These are phyloP conservation scores for Aspergillus baeticus DNA, from an alignment of 495 filamentous ascomycete genomes.

Conservation along the genomic window DNA sequence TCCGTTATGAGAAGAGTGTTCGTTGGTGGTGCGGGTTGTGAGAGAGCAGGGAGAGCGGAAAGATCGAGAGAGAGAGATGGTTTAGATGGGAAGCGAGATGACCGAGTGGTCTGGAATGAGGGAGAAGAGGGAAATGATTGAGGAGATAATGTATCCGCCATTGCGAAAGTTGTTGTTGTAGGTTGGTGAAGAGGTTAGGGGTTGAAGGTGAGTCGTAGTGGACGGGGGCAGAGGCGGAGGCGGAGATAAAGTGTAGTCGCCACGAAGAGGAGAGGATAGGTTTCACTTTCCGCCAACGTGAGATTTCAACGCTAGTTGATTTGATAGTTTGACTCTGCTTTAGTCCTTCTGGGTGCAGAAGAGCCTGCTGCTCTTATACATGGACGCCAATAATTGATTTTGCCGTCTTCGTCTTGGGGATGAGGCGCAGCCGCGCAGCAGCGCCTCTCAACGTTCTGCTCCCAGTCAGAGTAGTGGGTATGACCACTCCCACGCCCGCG, in stretches of 20 bases:
- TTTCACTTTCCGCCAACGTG: not conserved
- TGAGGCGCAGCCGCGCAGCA: conserved; percentile 7
- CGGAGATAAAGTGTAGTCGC: not conserved
- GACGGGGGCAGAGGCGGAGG: not conserved
- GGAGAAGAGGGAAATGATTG: conserved; percentile 28
- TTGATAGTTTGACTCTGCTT: not conserved
- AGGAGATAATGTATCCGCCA: conserved; percentile 27
- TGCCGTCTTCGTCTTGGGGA: not conserved
- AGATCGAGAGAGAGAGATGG: conserved; percentile 78
- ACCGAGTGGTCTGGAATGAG: conserved; percentile 36
- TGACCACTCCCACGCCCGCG: no score
- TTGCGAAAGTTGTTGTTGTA: conserved; percentile 10
- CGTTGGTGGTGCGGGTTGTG: conserved; percentile 77
- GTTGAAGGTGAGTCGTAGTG: not conserved
- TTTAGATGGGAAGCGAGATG: conserved; percentile 38
- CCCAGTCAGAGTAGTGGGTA: not conserved
- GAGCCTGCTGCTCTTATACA: not conserved
- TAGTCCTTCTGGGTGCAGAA: not conserved
- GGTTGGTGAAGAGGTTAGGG: not conserved
- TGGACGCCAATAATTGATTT: not conserved
- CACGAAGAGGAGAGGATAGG: not conserved
- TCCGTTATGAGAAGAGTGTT: conserved; percentile 95
- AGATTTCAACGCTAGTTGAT: not conserved
- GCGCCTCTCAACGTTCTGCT: not conserved
- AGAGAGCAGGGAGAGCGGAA: conserved; percentile 71